A percentile compares a stretch with the other conserved stretches of the same genome.
Evolutionary conservation across 768 basidiomycete species (phyloP).

Genomic region (Amanita thiersii): DNA sequence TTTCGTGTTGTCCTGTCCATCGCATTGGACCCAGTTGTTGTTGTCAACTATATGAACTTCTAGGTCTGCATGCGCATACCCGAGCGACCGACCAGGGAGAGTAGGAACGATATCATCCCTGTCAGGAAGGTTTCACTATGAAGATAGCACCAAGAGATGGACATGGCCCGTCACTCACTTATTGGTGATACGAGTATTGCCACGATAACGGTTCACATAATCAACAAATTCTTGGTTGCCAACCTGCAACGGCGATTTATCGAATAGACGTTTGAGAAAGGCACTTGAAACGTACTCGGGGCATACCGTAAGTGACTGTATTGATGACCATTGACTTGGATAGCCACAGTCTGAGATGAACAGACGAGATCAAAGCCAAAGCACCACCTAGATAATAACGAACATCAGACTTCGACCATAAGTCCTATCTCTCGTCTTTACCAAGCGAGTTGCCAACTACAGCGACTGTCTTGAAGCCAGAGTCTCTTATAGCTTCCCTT

Average conservation of each 20-base stretch:
- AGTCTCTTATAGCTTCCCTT: constrained; percentile 25
- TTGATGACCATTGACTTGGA: constrained; percentile 13
- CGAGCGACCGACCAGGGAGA: constrained; percentile 20
- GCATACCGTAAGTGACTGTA: constrained; percentile 17
- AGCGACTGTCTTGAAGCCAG: constrained; percentile 29
- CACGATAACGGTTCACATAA: constrained; percentile 35
- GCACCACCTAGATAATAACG: constrained; percentile 13
- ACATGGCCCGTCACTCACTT: constrained; percentile 13
- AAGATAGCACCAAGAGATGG: not conserved
- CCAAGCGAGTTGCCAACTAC: constrained; percentile 35
- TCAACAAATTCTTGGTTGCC: constrained; percentile 49
- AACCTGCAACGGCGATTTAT: constrained; percentile 19
- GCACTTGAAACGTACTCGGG: constrained; percentile 13
- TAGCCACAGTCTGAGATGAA: constrained; percentile 19
- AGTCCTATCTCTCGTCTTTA: constrained; percentile 3
- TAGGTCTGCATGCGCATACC: constrained; percentile 27
- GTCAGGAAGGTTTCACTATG: not conserved
- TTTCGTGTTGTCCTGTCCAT: constrained; percentile 6
- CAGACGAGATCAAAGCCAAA: constrained; percentile 16
- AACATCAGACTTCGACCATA: not conserved
- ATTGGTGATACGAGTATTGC: constrained; percentile 43
- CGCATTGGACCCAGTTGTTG: constrained; percentile 14
- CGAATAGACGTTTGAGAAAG: not conserved
- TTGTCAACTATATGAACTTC: constrained; percentile 18
- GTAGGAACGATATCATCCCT: constrained; percentile 24